A percentile compares a stretch with the other conserved stretches of the same genome.
phyloP scores from a whole-genome alignment of 768 basidiomycete species.

The Boletus huronensis region DNA sequence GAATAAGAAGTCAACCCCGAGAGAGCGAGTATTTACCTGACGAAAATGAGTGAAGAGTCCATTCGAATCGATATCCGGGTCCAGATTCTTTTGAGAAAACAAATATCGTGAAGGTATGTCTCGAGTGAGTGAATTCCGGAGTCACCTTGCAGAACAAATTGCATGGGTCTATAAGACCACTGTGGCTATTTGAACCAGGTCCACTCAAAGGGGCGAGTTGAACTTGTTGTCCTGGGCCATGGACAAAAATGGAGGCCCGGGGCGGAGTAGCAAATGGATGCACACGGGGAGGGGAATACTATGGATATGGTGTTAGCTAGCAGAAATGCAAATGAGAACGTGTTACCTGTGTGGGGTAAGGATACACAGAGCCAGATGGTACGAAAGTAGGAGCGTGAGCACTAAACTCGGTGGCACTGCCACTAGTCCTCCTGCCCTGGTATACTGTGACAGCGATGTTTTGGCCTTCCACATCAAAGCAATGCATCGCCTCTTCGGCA shows the following conservation, averaged over 20 bases:
- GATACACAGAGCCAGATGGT: conserved; percentile 61
- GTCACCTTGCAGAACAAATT: conserved; percentile 83
- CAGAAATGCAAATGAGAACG: conserved; percentile 1
- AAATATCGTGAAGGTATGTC: conserved; percentile 1
- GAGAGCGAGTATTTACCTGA: conserved; percentile 41
- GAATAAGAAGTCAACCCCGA: conserved; percentile 13
- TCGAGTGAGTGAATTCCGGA: conserved; percentile 6
- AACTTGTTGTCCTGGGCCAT: conserved; percentile 89
- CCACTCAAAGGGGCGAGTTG: conserved; percentile 72
- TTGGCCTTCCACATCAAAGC: conserved; percentile 76
- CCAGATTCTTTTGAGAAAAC: conserved; percentile 60
- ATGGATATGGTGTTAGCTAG: conserved; percentile 1
- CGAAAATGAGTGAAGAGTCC: conserved; percentile 80
- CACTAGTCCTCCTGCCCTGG: conserved; percentile 58
- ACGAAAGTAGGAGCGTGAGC: conserved; percentile 73
- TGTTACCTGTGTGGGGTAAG: conserved; percentile 60
- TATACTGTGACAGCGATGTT: conserved; percentile 83
- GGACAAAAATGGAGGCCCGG: conserved; percentile 54
- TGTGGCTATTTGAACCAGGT: conserved; percentile 79
- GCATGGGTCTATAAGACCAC: conserved; percentile 87
- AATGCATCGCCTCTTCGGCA: conserved; percentile 81
- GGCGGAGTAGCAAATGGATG: conserved; percentile 44
- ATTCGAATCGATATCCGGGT: conserved; percentile 82
- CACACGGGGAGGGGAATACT: conserved; percentile 70
- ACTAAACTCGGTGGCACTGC: conserved; percentile 62